Evolutionary conservation across 192 early-diverging fungal species (phyloP).

Genomic region (Umbelopsis vinacea): DNA sequence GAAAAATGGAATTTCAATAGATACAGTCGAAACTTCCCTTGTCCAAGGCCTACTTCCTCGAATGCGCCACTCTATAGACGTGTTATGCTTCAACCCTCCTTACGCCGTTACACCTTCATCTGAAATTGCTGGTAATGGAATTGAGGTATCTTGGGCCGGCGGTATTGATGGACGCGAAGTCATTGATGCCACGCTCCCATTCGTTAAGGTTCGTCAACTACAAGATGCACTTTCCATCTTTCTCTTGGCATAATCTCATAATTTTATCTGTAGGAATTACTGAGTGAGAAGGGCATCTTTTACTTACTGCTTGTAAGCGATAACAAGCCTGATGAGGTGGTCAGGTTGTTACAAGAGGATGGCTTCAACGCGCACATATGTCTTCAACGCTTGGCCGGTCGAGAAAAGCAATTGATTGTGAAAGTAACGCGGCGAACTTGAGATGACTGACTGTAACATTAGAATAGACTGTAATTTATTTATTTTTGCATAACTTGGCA

Average conservation of each 20-base stretch:
- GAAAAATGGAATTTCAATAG: constrained; percentile 62
- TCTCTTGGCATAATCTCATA: neutral
- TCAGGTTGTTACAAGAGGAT: constrained; percentile 54
- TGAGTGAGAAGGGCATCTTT: constrained; percentile 76
- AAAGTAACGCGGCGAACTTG: constrained; percentile 45
- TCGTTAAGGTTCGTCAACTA: constrained; percentile 55
- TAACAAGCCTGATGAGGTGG: constrained; percentile 84
- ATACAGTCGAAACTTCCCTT: constrained; percentile 70
- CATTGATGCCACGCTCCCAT: constrained; percentile 77
- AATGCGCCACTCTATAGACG: constrained; percentile 64
- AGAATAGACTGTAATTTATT: neutral
- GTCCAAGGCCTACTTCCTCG: constrained; percentile 57
- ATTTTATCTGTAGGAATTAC: constrained; percentile 47
- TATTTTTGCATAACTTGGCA: too few relatives aligned
- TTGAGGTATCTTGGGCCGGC: constrained; percentile 93
- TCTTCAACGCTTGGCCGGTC: constrained; percentile 53
- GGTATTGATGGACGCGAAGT: constrained; percentile 90
- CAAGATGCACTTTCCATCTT: neutral
- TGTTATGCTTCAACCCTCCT: constrained; percentile 93
- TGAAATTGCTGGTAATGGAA: constrained; percentile 73
- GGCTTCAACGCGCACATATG: constrained; percentile 54
- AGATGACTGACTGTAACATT: neutral
- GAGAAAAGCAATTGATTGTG: constrained; percentile 59
- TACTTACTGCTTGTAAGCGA: constrained; percentile 87
- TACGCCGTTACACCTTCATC: constrained; percentile 87